Conservation (phyloP, 441 rosid species). For the Populus tomentosa region DNA sequence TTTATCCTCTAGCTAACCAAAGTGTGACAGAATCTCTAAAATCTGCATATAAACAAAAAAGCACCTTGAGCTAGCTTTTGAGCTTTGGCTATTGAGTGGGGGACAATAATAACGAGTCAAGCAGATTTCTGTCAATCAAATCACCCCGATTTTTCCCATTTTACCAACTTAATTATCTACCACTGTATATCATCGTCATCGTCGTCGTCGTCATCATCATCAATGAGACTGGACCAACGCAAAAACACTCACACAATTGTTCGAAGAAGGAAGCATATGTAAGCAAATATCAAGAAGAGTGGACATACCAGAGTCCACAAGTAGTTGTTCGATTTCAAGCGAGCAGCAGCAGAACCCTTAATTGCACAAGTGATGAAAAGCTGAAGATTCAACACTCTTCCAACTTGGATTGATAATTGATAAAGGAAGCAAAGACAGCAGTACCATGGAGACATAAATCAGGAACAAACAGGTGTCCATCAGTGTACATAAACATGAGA, state of each 20-base stretch:
- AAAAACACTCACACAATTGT: background rate
- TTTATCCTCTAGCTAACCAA: constrained; percentile 6
- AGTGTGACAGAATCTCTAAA: constrained; percentile 17
- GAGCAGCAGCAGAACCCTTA: background rate
- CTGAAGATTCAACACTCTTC: background rate
- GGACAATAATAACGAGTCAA: constrained; percentile 35
- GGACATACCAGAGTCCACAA: constrained; percentile 18
- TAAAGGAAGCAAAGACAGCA: background rate
- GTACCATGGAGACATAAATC: background rate
- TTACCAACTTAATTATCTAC: constrained; percentile 6
- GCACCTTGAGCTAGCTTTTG: constrained; percentile 17
- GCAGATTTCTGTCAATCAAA: constrained; percentile 34
- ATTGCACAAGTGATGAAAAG: background rate
- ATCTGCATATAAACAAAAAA: constrained; percentile 15
- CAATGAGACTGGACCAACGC: background rate
- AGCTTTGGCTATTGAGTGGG: constrained; percentile 25
- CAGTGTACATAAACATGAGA: constrained; percentile 4
- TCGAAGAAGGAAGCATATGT: background rate
- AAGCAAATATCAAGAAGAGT: background rate
- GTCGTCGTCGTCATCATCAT: background rate
- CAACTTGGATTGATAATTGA: background rate
- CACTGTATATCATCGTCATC: constrained; percentile 1
- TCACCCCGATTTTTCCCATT: constrained; percentile 13
- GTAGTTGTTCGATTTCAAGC: background rate
- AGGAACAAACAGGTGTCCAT: background rate